Evolutionary conservation across 2,329 filamentous ascomycete species (phyloP).

Genomic region (Botryotinia narcissicola): DNA sequence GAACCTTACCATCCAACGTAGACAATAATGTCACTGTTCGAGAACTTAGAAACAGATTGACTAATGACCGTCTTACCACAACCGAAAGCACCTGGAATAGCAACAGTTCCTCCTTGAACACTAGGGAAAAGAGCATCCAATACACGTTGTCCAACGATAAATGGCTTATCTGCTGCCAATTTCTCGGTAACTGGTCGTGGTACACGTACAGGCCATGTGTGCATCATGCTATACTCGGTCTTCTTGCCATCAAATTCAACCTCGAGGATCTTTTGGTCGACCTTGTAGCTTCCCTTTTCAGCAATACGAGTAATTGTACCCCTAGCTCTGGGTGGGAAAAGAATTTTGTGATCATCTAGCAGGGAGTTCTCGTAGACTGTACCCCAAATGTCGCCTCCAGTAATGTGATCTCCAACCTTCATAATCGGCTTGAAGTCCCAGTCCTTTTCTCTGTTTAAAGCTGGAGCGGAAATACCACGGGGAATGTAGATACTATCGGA

Average conservation of each 20-base stretch:
- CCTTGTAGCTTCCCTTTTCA: slow-evolving; percentile 86
- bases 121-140: slow-evolving; percentile 93
- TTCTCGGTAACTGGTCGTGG: slow-evolving; percentile 91
- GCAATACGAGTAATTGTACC: slow-evolving; percentile 92
- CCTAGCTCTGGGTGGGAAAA: slow-evolving; percentile 83
- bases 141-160: slow-evolving; percentile 95
- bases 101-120: slow-evolving; percentile 95
- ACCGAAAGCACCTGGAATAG: slow-evolving; percentile 96
- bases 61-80: slow-evolving; percentile 99
- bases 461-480: slow-evolving; percentile 83
- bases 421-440: slow-evolving; percentile 92
- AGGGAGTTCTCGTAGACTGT: slow-evolving; percentile 95
- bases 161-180: slow-evolving; percentile 81
- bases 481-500: slow-evolving; percentile 96
- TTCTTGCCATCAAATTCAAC: slow-evolving; percentile 97
- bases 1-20: slow-evolving; percentile 69
- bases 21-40: slow-evolving; percentile 97
- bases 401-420: slow-evolving; percentile 96
- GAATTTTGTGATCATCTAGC: slow-evolving; percentile 87
- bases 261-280: slow-evolving; percentile 90
- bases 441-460: slow-evolving; percentile 86
- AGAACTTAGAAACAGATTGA: slow-evolving; percentile 98
- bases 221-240: slow-evolving; percentile 96
- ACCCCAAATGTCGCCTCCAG: slow-evolving; percentile 94
- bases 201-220: slow-evolving; percentile 96